Evolutionary conservation across 1,284 basidiomycete genomes (phyloP).

Genomic region (Tilletia walkeri): DNA sequence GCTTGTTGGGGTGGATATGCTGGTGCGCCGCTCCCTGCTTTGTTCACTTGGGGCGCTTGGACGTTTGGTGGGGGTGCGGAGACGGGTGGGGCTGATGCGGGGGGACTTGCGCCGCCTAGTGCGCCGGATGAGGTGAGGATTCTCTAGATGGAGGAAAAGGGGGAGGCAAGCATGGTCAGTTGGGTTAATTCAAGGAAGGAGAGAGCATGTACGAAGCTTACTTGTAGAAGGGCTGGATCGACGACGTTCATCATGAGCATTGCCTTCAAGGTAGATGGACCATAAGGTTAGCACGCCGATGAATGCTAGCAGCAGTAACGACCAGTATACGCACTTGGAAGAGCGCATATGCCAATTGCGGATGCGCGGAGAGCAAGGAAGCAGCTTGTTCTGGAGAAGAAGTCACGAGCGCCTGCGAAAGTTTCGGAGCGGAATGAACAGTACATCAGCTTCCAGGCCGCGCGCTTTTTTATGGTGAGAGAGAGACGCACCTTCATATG

Average conservation of each 20-base stretch:
- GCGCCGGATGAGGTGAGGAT: constrained; percentile 32
- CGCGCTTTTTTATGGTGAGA: too few relatives aligned
- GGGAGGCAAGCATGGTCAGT: background rate
- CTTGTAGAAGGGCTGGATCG: constrained; percentile 76
- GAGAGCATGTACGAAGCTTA: constrained; percentile 50
- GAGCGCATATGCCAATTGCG: constrained; percentile 91
- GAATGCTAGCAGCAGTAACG: background rate
- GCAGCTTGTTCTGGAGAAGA: constrained; percentile 87
- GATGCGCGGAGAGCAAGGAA: constrained; percentile 74
- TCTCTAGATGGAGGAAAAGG: background rate
- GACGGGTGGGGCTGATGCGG: constrained; percentile 20
- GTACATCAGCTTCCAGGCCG: too few relatives aligned
- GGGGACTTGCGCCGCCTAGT: constrained; percentile 24
- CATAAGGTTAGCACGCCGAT: background rate
- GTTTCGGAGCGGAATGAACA: background rate
- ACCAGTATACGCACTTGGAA: constrained; percentile 65
- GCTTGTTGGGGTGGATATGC: too few relatives aligned
- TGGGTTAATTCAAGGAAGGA: constrained; percentile 10
- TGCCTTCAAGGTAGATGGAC: constrained; percentile 57
- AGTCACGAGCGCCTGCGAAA: constrained; percentile 74
- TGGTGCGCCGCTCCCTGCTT: too few relatives aligned
- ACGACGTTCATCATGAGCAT: constrained; percentile 92
- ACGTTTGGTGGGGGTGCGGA: background rate
- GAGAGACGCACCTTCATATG: constrained; percentile 83
- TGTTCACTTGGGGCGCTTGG: too few relatives aligned